Conservation (phyloP, 2,329 filamentous ascomycete genomes). For the Dendryphion nanum region DNA sequence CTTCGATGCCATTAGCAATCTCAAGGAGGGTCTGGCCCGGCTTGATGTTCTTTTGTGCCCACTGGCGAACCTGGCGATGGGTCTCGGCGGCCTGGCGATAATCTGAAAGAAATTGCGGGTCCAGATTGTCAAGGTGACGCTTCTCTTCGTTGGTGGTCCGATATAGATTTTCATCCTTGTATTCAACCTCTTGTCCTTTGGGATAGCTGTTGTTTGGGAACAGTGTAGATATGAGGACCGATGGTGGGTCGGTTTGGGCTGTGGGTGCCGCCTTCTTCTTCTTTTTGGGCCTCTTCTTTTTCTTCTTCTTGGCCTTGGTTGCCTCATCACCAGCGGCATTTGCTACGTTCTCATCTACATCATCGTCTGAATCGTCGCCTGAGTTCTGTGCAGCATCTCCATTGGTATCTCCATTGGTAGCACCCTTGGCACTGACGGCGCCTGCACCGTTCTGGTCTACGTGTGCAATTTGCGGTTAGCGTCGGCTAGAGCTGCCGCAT, state of each 20-base stretch:
- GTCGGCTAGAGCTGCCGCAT: too few relatives aligned
- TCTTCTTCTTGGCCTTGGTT: slow-evolving; percentile 69
- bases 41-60: slow-evolving; percentile 76
- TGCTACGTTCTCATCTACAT: slow-evolving; percentile 51
- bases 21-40: slow-evolving; percentile 77
- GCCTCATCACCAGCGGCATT: slow-evolving; percentile 36
- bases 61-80: slow-evolving; percentile 84
- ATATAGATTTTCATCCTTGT: slow-evolving; percentile 72
- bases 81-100: slow-evolving; percentile 84
- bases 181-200: slow-evolving; percentile 75
- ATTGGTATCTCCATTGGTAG: too few relatives aligned
- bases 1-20: slow-evolving; percentile 84
- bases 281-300: slow-evolving; percentile 76
- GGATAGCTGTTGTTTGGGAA: slow-evolving; percentile 74
- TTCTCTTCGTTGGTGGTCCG: slow-evolving; percentile 84
- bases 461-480: too few relatives aligned
- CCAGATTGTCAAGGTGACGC: slow-evolving; percentile 75
- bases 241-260: slow-evolving; percentile 73
- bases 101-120: slow-evolving; percentile 74
- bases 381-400: too few relatives aligned
- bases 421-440: too few relatives aligned
- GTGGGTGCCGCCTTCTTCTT: slow-evolving; percentile 64
- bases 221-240: slow-evolving; percentile 69
- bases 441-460: too few relatives aligned
- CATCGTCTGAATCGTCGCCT: slow-evolving; percentile 56